These are phyloP conservation scores for Syzygium aqueum DNA, from an alignment of 345 rosid species.

Conservation along the genomic window DNA sequence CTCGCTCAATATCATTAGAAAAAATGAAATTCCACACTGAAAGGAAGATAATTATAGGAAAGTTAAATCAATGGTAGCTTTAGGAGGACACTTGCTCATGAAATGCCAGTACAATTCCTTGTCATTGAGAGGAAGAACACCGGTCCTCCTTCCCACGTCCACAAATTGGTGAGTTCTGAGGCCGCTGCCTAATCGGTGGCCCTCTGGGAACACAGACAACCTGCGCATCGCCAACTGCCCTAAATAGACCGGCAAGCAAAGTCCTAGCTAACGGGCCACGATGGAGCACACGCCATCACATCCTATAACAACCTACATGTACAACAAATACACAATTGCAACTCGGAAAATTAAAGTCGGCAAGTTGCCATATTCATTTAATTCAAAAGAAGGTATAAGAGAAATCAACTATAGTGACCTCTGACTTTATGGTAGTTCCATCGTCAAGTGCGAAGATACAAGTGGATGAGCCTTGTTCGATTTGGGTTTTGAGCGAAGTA, in stretches of 20 bases:
- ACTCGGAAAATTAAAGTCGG: background rate
- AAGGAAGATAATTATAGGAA: background rate
- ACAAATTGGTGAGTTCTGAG: slow-evolving; percentile 2
- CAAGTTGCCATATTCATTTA: background rate
- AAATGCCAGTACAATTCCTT: slow-evolving; percentile 23
- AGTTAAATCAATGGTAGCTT: slow-evolving; percentile 4
- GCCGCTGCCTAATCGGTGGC: slow-evolving; percentile 11
- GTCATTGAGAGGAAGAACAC: slow-evolving; percentile 14
- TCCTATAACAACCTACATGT: slow-evolving; percentile 24
- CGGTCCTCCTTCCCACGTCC: slow-evolving; percentile 18
- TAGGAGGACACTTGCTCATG: background rate
- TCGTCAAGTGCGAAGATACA: slow-evolving; percentile 14
- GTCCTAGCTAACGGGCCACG: slow-evolving; percentile 28
- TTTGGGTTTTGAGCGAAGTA: slow-evolving; percentile 8
- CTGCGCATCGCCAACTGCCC: slow-evolving; percentile 22
- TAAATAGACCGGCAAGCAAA: slow-evolving; percentile 8
- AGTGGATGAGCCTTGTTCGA: background rate
- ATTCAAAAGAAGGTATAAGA: background rate
- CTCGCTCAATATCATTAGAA: background rate
- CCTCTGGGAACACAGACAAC: slow-evolving; percentile 15
- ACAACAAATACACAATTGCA: background rate
- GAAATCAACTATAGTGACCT: slow-evolving; percentile 4
- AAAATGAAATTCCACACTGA: background rate
- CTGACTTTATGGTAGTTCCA: slow-evolving; percentile 18
- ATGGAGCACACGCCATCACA: slow-evolving; percentile 29